phyloP scores from a whole-genome alignment of 306 rosid species.

The Corylus heterophylla region DNA sequence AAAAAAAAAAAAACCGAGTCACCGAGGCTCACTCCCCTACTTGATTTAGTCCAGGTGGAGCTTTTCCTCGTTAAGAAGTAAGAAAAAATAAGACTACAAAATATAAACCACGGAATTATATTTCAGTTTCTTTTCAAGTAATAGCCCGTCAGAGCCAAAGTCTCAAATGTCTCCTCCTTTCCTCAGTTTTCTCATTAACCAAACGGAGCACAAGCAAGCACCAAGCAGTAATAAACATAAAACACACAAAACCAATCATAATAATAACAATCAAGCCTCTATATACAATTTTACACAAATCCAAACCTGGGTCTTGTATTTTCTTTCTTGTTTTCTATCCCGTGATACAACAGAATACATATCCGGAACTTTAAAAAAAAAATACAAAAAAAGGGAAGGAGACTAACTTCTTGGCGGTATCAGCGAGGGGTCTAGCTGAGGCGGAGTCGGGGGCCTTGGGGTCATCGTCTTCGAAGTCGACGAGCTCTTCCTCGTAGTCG shows the following conservation, averaged over 20 bases:
- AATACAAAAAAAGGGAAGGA: neutral
- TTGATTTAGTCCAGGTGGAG: neutral
- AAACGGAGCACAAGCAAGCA: no score
- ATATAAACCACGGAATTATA: neutral
- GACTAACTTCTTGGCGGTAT: conserved; percentile 60
- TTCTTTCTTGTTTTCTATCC: neutral
- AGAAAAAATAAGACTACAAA: neutral
- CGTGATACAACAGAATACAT: neutral
- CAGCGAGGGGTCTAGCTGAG: conserved; percentile 49
- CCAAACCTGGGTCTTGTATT: neutral
- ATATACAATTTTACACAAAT: no score
- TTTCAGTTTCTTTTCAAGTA: neutral
- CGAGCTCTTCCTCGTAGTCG: conserved; percentile 74
- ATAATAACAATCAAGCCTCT: no score
- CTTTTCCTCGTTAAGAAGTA: neutral
- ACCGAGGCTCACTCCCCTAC: neutral
- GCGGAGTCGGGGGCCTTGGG: conserved; percentile 57
- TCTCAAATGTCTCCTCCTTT: no score
- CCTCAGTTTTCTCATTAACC: no score
- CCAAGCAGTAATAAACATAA: no score
- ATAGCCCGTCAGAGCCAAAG: neutral
- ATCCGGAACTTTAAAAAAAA: neutral
- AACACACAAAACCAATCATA: no score
- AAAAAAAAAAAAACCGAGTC: neutral
- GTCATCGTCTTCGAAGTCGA: conserved; percentile 73